phyloP scores from a whole-genome alignment of 2,329 filamentous ascomycete genomes.

The Calonectria leucothoes region DNA sequence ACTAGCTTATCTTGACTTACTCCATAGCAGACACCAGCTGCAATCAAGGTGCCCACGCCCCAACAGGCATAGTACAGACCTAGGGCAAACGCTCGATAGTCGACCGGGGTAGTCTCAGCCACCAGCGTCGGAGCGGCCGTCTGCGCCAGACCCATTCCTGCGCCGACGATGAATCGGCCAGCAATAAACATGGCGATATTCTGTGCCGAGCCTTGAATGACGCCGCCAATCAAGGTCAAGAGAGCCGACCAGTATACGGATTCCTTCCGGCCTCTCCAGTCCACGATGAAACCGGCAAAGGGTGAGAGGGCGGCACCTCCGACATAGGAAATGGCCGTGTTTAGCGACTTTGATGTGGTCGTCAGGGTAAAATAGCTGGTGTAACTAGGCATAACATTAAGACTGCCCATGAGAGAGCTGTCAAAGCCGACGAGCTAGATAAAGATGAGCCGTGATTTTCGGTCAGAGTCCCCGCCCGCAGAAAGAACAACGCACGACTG shows the following conservation, averaged over 20 bases:
- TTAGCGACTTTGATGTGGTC: neutral
- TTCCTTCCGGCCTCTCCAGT: neutral
- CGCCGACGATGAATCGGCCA: conserved; percentile 47
- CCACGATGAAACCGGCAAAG: neutral
- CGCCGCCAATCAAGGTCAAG: neutral
- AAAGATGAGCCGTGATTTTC: neutral
- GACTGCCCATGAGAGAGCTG: conserved; percentile 12
- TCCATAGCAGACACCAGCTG: conserved; percentile 15
- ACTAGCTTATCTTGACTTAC: neutral
- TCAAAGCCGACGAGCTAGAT: conserved; percentile 20
- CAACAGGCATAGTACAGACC: conserved; percentile 22
- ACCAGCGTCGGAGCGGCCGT: conserved; percentile 18
- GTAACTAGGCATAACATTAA: conserved; percentile 1
- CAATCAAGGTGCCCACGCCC: conserved; percentile 20
- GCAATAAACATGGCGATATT: conserved; percentile 39
- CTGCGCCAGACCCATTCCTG: conserved; percentile 18
- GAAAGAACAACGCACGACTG: conserved; percentile 6
- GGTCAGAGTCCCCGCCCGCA: neutral
- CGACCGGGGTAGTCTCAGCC: conserved; percentile 15
- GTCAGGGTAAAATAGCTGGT: neutral
- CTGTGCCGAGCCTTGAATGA: neutral
- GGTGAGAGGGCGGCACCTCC: neutral
- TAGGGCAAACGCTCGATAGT: conserved; percentile 17
- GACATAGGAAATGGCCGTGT: neutral
- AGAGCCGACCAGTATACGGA: neutral